Evolutionary conservation across 345 rosid species (phyloP), one percentile per base, ranked within the genome.

Genomic region (Populus tremula): DNA sequence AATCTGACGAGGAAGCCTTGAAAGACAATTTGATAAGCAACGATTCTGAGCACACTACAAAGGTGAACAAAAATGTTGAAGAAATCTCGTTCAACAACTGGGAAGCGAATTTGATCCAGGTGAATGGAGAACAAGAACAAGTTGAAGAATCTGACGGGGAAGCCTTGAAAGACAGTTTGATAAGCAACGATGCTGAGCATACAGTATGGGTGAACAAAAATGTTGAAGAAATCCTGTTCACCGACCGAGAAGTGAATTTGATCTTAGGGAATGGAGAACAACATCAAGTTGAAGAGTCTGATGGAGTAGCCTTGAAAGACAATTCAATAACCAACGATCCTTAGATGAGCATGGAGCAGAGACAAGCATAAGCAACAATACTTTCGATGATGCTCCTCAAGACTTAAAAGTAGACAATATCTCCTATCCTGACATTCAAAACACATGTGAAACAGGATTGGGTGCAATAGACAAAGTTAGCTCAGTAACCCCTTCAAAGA

Each of bases 91-190:
- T 73, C 61, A 68, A 75, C 41, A 47, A 67, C 35, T 11, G 61
- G 74, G 80, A 76, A 61, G 25, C 56, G 70, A 81, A 68, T 74
- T 43, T 68, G 67, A 72, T 43, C 20, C n/a, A 33, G 4, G 36
- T 4, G 36, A 33, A 33, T 33, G 36, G 36, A 33, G 36, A 33
- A 33, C 36, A 33, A 33, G 36, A 33, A 4, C 36, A 33, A 33
- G 36, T 33, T 33, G 36, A 53, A 29, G 39, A 39, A 69, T 69
- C 62, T 50, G 41, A 71, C 31, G 41, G 54, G 9, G 72, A 31
- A 47, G 10, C 20, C 63, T 39, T 12, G 18, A 72, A 38, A 71
- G 59, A 63, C 49, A 35, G 64, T 65, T 70, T 20, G 27, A 23
- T 36, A 20, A 39, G 61, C 33, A 69, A 27, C 35, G 63, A 64